These are phyloP conservation scores for Epichloe sp. DNA, from an alignment of 2,329 filamentous ascomycete genomes.

Conservation along the genomic window DNA sequence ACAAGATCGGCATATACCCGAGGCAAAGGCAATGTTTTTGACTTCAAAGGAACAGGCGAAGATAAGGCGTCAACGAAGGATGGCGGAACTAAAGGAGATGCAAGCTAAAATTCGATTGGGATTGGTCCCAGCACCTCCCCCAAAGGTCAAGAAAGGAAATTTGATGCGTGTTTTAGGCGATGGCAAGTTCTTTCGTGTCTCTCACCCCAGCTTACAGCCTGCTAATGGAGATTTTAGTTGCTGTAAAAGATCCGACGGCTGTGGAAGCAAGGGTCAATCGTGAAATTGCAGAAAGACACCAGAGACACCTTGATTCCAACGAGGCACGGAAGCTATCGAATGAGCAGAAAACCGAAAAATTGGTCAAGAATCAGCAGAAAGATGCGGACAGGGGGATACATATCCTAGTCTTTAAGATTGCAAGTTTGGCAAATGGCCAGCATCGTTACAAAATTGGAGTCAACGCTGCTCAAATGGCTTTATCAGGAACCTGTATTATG, in stretches of 20 bases:
- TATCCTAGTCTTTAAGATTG: constrained; percentile 78
- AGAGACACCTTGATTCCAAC: constrained; percentile 66
- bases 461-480: constrained; percentile 77
- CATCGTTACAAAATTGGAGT: constrained; percentile 87
- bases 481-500: constrained; percentile 86
- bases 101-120: constrained; percentile 93
- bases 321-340: constrained; percentile 79
- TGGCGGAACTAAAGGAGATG: constrained; percentile 87
- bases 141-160: constrained; percentile 95
- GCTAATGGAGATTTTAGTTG: constrained; percentile 19
- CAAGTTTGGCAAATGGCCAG: constrained; percentile 79
- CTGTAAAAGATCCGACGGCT: constrained; percentile 90
- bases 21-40: constrained; percentile 80
- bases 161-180: constrained; percentile 95
- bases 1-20: constrained; percentile 69
- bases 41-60: constrained; percentile 88
- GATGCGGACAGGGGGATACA: constrained; percentile 80
- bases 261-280: constrained; percentile 89
- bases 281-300: constrained; percentile 77
- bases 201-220: neutral
- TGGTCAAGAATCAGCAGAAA: constrained; percentile 68
- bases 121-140: constrained; percentile 81
- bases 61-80: constrained; percentile 74
- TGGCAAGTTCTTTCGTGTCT: constrained; percentile 29
- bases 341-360: constrained; percentile 75